Percentiles rank a stretch among this genome's conserved stretches.
Evolutionary conservation across 805 yeast genomes (phyloP).

Genomic region (Kodamaea fukazawae): DNA sequence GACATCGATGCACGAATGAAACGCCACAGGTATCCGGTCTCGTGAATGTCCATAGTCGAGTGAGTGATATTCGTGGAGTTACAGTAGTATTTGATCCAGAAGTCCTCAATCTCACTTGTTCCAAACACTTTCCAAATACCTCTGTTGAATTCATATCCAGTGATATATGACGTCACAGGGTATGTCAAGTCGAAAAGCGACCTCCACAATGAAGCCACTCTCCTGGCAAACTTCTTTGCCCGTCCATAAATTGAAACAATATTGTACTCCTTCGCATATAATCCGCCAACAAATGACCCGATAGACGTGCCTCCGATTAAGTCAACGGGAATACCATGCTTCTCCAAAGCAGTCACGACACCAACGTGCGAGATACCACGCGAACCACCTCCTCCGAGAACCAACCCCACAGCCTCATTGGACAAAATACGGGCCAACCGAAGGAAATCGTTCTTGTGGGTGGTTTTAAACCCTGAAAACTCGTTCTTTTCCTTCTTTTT

Average conservation of each 20-base stretch:
- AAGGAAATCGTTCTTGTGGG: slow-evolving; percentile 82
- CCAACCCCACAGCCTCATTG: slow-evolving; percentile 91
- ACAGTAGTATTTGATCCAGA: slow-evolving; percentile 86
- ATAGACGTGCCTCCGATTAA: slow-evolving; percentile 95
- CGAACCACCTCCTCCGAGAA: slow-evolving; percentile 97
- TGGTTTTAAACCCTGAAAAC: slow-evolving; percentile 23
- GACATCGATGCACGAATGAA: slow-evolving; percentile 96
- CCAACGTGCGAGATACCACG: slow-evolving; percentile 93
- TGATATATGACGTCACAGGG: slow-evolving; percentile 91
- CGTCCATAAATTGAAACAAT: slow-evolving; percentile 88
- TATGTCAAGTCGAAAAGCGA: slow-evolving; percentile 80
- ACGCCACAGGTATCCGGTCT: slow-evolving; percentile 92
- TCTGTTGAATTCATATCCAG: slow-evolving; percentile 95
- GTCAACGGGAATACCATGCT: slow-evolving; percentile 90
- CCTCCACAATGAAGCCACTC: slow-evolving; percentile 86
- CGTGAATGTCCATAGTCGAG: slow-evolving; percentile 92
- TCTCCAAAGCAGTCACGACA: slow-evolving; percentile 84
- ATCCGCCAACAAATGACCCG: slow-evolving; percentile 93
- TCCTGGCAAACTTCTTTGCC: slow-evolving; percentile 78
- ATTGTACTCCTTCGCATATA: slow-evolving; percentile 90
- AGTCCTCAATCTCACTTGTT: slow-evolving; percentile 88
- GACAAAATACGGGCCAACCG: slow-evolving; percentile 86
- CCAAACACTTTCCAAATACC: slow-evolving; percentile 98
- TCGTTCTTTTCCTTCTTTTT: slow-evolving; percentile 24
- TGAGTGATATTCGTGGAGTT: slow-evolving; percentile 94